These are phyloP conservation scores for Fusarium buxicola DNA, from an alignment of 2,329 filamentous ascomycete species.

Conservation along the genomic window DNA sequence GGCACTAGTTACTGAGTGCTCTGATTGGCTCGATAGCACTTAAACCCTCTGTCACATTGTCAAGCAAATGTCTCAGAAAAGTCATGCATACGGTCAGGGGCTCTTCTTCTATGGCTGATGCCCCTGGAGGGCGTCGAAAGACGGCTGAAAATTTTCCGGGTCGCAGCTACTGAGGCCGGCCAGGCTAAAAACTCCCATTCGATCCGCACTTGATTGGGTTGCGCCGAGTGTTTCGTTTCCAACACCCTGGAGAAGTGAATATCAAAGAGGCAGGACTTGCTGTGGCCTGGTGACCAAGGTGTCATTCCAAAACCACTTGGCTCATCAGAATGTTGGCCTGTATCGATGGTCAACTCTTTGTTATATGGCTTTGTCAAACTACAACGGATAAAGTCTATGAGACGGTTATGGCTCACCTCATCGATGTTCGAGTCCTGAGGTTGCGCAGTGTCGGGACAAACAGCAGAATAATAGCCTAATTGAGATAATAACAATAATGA, in stretches of 20 bases:
- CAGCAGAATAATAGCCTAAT: neutral
- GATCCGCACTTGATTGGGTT: neutral
- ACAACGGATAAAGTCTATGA: slow-evolving; percentile 12
- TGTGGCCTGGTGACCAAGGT: slow-evolving; percentile 3
- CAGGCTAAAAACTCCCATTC: neutral
- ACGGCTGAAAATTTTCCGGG: neutral
- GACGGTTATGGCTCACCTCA: slow-evolving; percentile 7
- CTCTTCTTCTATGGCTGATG: slow-evolving; percentile 1
- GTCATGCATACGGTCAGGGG: slow-evolving; percentile 2
- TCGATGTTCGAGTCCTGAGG: slow-evolving; percentile 1
- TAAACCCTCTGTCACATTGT: neutral
- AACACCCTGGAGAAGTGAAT: slow-evolving; percentile 1
- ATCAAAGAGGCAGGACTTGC: neutral
- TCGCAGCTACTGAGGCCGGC: neutral
- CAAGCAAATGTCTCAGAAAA: slow-evolving; percentile 17
- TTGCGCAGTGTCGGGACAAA: slow-evolving; percentile 9
- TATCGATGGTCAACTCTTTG: slow-evolving; percentile 11
- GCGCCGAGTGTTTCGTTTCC: neutral
- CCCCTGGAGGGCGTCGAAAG: neutral
- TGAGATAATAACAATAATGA: slow-evolving; percentile 11
- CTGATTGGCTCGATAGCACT: slow-evolving; percentile 19
- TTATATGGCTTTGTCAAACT: slow-evolving; percentile 8
- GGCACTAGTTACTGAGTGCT: neutral
- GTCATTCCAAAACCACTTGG: neutral
- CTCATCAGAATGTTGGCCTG: slow-evolving; percentile 18